A percentile compares a stretch with the other conserved stretches of the same genome.
Conservation (phyloP, 257 asterid species). For the Solanum chaucha region DNA sequence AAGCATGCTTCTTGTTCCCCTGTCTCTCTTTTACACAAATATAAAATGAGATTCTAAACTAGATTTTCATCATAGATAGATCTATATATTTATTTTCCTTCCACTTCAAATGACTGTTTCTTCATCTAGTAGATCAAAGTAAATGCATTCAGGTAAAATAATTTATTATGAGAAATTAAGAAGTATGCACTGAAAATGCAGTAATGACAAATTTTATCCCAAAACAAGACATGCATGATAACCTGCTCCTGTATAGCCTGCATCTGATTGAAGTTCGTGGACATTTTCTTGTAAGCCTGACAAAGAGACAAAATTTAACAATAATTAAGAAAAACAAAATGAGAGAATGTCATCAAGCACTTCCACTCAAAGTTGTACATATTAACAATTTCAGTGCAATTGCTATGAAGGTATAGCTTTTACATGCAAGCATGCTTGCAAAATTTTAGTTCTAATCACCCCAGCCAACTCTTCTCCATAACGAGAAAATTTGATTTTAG, state of each 20-base stretch:
- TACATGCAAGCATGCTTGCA: not conserved
- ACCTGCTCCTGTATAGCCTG: constrained; percentile 89
- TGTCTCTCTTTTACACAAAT: not conserved
- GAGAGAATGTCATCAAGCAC: not conserved
- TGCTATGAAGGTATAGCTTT: not conserved
- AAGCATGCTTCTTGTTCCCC: not conserved
- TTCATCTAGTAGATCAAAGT: not conserved
- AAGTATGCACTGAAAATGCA: not conserved
- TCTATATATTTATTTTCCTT: not conserved
- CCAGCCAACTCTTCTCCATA: not conserved
- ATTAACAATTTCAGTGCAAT: not conserved
- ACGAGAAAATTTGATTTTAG: not conserved
- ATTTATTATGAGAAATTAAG: not conserved
- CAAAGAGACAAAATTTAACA: not conserved
- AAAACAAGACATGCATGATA: not conserved
- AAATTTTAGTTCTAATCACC: not conserved
- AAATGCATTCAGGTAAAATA: not conserved
- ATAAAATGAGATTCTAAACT: not conserved
- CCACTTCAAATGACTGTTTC: not conserved
- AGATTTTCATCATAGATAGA: not conserved
- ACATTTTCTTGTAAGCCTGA: constrained; percentile 79
- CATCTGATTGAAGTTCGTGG: constrained; percentile 60
- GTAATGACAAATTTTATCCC: not conserved
- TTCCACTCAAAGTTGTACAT: not conserved
- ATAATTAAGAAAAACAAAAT: not conserved